These are phyloP conservation scores for Clonostachys rhizophaga DNA, from an alignment of 2,329 filamentous ascomycete species.

Conservation along the genomic window DNA sequence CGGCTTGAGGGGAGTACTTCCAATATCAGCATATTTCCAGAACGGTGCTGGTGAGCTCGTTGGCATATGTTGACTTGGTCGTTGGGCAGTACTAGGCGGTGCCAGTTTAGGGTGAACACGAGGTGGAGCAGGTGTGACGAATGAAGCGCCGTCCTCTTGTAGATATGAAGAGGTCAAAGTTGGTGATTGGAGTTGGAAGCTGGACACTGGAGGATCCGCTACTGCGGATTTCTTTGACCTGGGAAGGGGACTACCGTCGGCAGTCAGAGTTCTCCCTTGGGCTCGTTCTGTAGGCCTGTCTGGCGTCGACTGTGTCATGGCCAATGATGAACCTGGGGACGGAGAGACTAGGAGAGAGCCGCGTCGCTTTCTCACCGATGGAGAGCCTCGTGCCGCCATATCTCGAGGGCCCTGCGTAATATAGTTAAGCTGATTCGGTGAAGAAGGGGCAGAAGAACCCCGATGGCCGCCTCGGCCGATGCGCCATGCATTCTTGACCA, in stretches of 20 bases:
- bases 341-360: constrained; percentile 52
- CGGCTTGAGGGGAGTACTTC: constrained; percentile 63
- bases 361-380: constrained; percentile 52
- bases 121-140: constrained; percentile 69
- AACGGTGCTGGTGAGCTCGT: constrained; percentile 83
- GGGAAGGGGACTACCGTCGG: constrained; percentile 60
- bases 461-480: constrained; percentile 60
- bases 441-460: constrained; percentile 68
- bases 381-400: constrained; percentile 43
- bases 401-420: constrained; percentile 55
- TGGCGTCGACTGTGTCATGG: constrained; percentile 51
- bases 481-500: constrained; percentile 67
- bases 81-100: constrained; percentile 74
- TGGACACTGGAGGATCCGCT: constrained; percentile 36
- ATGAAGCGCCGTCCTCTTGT: constrained; percentile 55
- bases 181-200: constrained; percentile 53
- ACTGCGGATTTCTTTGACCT: constrained; percentile 40
- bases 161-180: constrained; percentile 58
- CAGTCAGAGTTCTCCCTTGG: constrained; percentile 28
- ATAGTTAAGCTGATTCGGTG: constrained; percentile 55
- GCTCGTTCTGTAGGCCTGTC: constrained; percentile 42
- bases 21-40: constrained; percentile 80
- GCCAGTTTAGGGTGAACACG: constrained; percentile 70
- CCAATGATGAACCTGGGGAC: constrained; percentile 42
- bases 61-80: constrained; percentile 81